Evolutionary conservation across 305 asterid genomes (phyloP).

Genomic region (Fraxinus velutina): DNA sequence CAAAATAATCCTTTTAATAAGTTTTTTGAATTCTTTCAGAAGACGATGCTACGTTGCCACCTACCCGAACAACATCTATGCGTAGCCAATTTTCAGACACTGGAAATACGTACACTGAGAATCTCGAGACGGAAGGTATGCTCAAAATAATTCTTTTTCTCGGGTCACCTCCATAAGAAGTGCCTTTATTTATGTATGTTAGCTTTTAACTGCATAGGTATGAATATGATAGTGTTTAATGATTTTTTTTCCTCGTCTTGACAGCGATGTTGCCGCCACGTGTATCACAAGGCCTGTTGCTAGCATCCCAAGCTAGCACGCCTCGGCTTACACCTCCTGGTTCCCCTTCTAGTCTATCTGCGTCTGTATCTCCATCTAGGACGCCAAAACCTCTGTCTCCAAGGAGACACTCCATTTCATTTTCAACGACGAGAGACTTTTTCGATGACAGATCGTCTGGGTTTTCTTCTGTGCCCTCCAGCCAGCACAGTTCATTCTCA

Average conservation of each 20-base stretch:
- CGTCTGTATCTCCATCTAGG: constrained; percentile 73
- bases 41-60: constrained; percentile 45
- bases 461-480: constrained; percentile 51
- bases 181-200: neutral
- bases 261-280: constrained; percentile 55
- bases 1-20: neutral
- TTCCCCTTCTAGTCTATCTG: constrained; percentile 80
- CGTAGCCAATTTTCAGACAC: constrained; percentile 55
- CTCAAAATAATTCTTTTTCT: neutral
- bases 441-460: constrained; percentile 64
- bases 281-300: constrained; percentile 52
- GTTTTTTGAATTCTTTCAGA: constrained; percentile 35
- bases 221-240: neutral
- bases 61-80: constrained; percentile 39
- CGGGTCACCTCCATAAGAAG: neutral
- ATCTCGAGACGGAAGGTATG: constrained; percentile 60
- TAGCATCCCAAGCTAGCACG: constrained; percentile 77
- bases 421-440: constrained; percentile 62
- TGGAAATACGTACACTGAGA: constrained; percentile 47
- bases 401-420: constrained; percentile 58
- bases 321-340: constrained; percentile 83
- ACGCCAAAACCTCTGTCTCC: constrained; percentile 78
- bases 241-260: neutral
- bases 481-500: constrained; percentile 65
- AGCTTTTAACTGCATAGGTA: neutral